A percentile compares a stretch with the other conserved stretches of the same genome.
These are phyloP conservation scores for Monotropa hypopitys DNA, from an alignment of 179 eudicot species.

Conservation along the genomic window DNA sequence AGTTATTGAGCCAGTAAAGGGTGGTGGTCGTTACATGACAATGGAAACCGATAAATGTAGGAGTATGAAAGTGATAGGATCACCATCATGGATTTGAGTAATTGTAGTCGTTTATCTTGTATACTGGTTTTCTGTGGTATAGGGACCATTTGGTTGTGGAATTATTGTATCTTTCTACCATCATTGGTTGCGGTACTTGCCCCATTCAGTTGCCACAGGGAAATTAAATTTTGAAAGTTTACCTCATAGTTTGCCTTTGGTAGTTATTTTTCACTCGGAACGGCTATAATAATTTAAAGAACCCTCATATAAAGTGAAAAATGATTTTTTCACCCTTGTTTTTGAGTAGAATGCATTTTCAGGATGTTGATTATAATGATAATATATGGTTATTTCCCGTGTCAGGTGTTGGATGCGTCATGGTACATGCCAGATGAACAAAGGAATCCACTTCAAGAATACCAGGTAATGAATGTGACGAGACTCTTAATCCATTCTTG, in stretches of 20 bases:
- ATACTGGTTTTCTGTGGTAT: no score
- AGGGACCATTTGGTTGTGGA: neutral
- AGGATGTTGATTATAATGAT: neutral
- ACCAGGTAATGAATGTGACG: conserved; percentile 40
- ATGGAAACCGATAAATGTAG: neutral
- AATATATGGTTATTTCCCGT: neutral
- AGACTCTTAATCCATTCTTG: neutral
- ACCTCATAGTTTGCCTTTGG: neutral
- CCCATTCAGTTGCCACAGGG: neutral
- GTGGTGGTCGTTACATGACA: no score
- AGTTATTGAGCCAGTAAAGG: no score
- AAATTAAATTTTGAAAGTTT: neutral
- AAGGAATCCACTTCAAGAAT: conserved; percentile 85
- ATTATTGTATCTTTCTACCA: neutral
- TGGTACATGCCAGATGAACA: conserved; percentile 99
- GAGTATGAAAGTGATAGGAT: no score
- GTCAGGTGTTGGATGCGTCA: conserved; percentile 89
- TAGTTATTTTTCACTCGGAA: neutral
- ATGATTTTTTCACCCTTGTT: neutral
- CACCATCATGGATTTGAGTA: no score
- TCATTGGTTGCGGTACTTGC: neutral
- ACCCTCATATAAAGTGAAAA: neutral
- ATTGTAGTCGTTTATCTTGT: no score
- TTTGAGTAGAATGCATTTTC: neutral
- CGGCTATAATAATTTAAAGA: neutral